phyloP scores from a whole-genome alignment of 306 rosid species.

The Rosa lucieae region DNA sequence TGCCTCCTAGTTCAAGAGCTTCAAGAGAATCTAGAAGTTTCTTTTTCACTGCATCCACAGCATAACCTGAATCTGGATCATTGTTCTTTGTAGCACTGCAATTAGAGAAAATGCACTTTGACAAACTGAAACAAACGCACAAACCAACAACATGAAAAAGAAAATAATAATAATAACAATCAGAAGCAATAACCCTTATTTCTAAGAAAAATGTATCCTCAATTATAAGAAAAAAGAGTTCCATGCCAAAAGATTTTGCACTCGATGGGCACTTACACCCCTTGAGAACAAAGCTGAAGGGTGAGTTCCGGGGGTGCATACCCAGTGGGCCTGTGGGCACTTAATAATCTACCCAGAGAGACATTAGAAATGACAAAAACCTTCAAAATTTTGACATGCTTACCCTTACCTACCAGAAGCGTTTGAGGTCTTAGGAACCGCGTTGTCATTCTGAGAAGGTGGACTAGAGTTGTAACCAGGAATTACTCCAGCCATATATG shows the following conservation, averaged over 20 bases:
- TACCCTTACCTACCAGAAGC: conserved; percentile 99
- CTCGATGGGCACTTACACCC: background rate
- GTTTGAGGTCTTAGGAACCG: conserved; percentile 43
- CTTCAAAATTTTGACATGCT: conserved; percentile 43
- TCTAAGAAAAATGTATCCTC: conserved; percentile 7
- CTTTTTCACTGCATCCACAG: conserved; percentile 60
- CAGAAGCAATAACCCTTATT: conserved; percentile 17
- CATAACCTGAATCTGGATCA: conserved; percentile 50
- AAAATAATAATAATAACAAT: background rate
- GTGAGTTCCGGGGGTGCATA: background rate
- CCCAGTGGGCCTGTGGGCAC: background rate
- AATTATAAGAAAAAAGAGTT: conserved; percentile 1
- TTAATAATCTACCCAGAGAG: background rate
- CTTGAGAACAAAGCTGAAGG: background rate
- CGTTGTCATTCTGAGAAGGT: conserved; percentile 37
- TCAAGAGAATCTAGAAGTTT: conserved; percentile 69
- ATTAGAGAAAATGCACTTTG: conserved; percentile 25
- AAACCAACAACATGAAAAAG: background rate
- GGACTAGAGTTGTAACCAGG: conserved; percentile 49
- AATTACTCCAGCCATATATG: conserved; percentile 81
- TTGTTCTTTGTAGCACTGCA: conserved; percentile 53
- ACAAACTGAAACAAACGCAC: conserved; percentile 27
- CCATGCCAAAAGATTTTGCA: background rate
- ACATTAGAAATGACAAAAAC: conserved; percentile 15
- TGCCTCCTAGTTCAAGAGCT: conserved; percentile 56